Evolutionary conservation across 306 rosid genomes (phyloP), one percentile per base, ranked within the genome.

Genomic region (Lathyrus tuberosus): DNA sequence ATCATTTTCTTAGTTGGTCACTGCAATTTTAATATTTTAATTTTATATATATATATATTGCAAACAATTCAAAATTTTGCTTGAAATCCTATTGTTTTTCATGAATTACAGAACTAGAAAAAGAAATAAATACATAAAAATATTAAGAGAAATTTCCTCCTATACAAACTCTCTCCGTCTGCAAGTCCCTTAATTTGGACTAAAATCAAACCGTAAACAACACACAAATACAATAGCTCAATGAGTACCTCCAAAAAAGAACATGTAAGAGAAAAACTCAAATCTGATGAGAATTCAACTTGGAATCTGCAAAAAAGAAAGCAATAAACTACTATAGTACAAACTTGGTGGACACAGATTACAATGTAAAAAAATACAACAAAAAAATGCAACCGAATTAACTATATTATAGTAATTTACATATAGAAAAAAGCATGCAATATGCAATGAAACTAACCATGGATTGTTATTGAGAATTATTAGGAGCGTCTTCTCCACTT

Each of bases 401-500:
- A 59, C 0, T n/a, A 59, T 30, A 28, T 3, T 20, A 33, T 6
- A 24, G 28, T 24, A 33, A 12, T 54, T 52, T 77, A 60, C 54
- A 80, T 43, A 15, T 13, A 4, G 38, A 33, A 67, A 33, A 56
- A 41, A 10, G 18, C 17, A 62, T 10, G 15, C 10, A 40, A 59
- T 64, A 22, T 44, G 74, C 30, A 12, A 48, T 8, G 57, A 8
- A 61, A 83, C 88, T 83, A 73, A 83, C 94, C 90, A 70, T 70
- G 48, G 13, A 35, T 43, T 2, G 15, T 24, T 85, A 91, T 57
- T 86, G 93, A 26, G 97, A 88, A 65, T 51, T 85, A 40, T 83
- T 75, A 10, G 91, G 86, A 72, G 42, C 90, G 52, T 89, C 97
- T 48, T 91, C 93, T 67, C 88, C 93, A 74, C 93, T 86, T 37